Conservation (phyloP, 2,329 filamentous ascomycete species). For the Colletotrichum orchidophilum region DNA sequence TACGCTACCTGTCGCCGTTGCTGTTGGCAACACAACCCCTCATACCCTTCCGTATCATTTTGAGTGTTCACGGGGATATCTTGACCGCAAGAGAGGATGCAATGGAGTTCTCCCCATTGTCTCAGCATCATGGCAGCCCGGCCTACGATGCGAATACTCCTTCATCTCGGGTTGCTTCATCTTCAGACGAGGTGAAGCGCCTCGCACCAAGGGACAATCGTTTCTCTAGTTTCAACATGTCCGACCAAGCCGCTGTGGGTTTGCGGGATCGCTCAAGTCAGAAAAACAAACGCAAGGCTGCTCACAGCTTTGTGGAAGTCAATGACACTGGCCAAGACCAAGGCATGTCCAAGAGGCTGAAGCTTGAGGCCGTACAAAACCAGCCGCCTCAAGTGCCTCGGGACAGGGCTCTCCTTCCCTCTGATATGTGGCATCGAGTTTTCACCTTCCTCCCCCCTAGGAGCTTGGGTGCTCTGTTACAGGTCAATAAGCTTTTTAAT, state of each 20-base stretch:
- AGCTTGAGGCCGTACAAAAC: background rate
- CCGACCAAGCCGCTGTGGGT: background rate
- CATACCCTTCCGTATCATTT: background rate
- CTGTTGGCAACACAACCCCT: slow-evolving; percentile 10
- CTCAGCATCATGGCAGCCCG: background rate
- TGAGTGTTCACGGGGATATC: background rate
- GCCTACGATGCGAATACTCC: background rate
- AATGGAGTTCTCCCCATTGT: background rate
- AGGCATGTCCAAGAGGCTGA: slow-evolving; percentile 10
- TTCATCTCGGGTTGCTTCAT: background rate
- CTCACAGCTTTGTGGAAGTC: background rate
- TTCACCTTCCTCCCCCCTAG: slow-evolving; percentile 73
- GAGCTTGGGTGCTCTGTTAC: slow-evolving; percentile 71
- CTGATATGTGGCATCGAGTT: slow-evolving; percentile 75
- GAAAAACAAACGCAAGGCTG: slow-evolving; percentile 14
- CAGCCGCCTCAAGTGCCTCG: background rate
- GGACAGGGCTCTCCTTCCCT: slow-evolving; percentile 10
- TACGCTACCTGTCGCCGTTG: background rate
- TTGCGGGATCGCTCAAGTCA: background rate
- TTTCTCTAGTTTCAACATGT: background rate
- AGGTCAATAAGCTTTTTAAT: slow-evolving; percentile 75
- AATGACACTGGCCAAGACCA: background rate
- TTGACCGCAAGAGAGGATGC: background rate
- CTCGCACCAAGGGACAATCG: background rate
- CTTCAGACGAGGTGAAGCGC: background rate